These are phyloP conservation scores for Phytophthora pistaciae DNA, from an alignment of 352 stramenopile genomes.

Conservation along the genomic window DNA sequence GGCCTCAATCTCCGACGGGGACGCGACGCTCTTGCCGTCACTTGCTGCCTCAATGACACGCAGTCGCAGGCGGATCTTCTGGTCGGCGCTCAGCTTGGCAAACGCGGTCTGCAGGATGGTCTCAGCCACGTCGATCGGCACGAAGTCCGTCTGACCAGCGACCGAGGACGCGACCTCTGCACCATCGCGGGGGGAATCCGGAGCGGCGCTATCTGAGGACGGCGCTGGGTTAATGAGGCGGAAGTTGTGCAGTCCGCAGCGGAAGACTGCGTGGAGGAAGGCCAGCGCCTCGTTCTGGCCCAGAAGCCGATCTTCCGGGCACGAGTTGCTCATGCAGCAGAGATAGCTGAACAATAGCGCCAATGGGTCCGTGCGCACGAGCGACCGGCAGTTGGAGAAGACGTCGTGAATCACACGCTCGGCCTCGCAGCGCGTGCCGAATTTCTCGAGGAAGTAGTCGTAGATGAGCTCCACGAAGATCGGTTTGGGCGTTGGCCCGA, in stretches of 20 bases:
- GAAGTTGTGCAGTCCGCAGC: constrained; percentile 69
- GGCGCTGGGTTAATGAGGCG: constrained; percentile 47
- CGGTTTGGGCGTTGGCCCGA: constrained; percentile 60
- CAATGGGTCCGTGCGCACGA: constrained; percentile 45
- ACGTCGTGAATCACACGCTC: constrained; percentile 88
- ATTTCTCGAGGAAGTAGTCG: constrained; percentile 75
- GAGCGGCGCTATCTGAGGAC: neutral
- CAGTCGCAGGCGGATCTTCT: constrained; percentile 50
- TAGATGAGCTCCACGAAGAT: constrained; percentile 82
- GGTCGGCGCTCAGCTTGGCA: constrained; percentile 50
- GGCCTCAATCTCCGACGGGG: constrained; percentile 39
- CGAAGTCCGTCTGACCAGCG: constrained; percentile 36
- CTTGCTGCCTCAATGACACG: constrained; percentile 44
- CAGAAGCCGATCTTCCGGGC: constrained; percentile 66
- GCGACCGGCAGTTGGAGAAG: constrained; percentile 80
- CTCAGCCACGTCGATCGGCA: constrained; percentile 47
- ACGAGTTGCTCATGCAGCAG: constrained; percentile 73
- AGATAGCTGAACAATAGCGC: constrained; percentile 77
- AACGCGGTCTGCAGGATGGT: constrained; percentile 65
- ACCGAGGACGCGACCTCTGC: neutral
- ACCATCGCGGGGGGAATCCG: neutral
- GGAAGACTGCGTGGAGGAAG: constrained; percentile 68
- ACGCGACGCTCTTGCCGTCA: constrained; percentile 1
- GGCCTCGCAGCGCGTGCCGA: constrained; percentile 75
- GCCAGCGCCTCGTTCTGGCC: constrained; percentile 75